Conservation (phyloP, 2,329 filamentous ascomycete species). For the Diaporthe citri region DNA sequence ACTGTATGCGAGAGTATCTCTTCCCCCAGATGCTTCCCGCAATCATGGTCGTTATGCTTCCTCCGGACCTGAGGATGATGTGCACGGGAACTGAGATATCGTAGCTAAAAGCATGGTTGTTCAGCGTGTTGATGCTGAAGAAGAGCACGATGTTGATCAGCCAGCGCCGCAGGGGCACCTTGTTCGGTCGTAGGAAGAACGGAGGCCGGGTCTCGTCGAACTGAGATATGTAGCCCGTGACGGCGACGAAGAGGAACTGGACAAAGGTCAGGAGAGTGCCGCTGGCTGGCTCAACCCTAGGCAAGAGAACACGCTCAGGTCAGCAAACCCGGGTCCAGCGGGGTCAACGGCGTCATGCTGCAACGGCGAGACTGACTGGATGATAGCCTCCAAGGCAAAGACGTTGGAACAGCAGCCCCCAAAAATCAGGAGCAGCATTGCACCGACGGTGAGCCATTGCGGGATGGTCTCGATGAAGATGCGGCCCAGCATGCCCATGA, state of each 20-base stretch:
- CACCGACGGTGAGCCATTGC: conserved; percentile 71
- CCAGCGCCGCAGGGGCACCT: conserved; percentile 88
- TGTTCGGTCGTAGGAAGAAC: conserved; percentile 81
- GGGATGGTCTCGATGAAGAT: conserved; percentile 71
- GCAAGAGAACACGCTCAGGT: conserved; percentile 40
- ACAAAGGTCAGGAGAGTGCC: conserved; percentile 90
- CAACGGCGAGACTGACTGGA: conserved; percentile 76
- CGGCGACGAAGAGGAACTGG: conserved; percentile 86
- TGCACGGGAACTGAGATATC: conserved; percentile 96
- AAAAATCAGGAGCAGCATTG: conserved; percentile 89
- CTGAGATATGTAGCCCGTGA: conserved; percentile 82
- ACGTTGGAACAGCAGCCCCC: conserved; percentile 80
- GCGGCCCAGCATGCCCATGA: conserved; percentile 63
- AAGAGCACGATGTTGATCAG: conserved; percentile 90
- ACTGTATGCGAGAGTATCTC: conserved; percentile 82
- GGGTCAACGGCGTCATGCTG: background rate
- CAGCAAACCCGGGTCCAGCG: conserved; percentile 36
- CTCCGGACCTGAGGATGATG: conserved; percentile 94
- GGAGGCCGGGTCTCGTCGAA: conserved; percentile 76
- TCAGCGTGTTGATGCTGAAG: conserved; percentile 93
- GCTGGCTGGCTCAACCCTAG: conserved; percentile 84
- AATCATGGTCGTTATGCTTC: conserved; percentile 93
- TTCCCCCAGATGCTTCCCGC: conserved; percentile 92
- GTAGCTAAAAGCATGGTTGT: conserved; percentile 98
- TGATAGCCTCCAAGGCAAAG: conserved; percentile 94